Base-by-base conservation (phyloP, 2,329 filamentous ascomycete species). In the Hawksworthiomyces lignivorus region DNA sequence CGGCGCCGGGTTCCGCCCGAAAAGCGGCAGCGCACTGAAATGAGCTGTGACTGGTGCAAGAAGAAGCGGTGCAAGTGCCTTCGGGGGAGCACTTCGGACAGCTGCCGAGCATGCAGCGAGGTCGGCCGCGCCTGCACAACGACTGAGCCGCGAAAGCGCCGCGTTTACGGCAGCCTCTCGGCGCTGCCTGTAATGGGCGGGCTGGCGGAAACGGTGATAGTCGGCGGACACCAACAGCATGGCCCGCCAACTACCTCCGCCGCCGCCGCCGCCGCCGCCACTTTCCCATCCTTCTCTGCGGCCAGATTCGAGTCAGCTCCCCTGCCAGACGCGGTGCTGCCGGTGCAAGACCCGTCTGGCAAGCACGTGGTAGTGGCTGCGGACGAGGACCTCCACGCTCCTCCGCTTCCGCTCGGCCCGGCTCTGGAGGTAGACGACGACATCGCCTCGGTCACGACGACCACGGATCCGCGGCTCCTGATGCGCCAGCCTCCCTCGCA, bases 1-100 rank as follows among this genome's bases (percentile, higher is more conserved):
- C 44, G 50, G n/a, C 44, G 50, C 4, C 48, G 50, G 3, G 50
- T 50, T 7, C 50, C 48, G 22, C 46, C 46, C 4, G 50, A 52
- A 24, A 50, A 52, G 33, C 40, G 50, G 3, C 50, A 50, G 41
- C 46, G 50, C 19, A 48, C 50, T 4, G 48, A 48, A 38, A 50
- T 50, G 50, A 52, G 50, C 43, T 50, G 50, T 29, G 50, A 50
- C 48, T 49, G 48, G 44, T 52, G 50, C 46, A 52, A 48, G 41
- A 48, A 50, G 33, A 52, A 50, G 36, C 46, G 50, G 8, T 50
- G 50, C 44, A 50, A 50, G 41, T 50, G 50, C 26, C 39, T 48
- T 27, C 48, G 50, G n/a, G 40, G 42, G 20, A 49, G 39, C 36
- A 43, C 40, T 19, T 17, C 37, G 26, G 50, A 50, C 36, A 41